Evolutionary conservation across 495 filamentous ascomycete species (phyloP), one percentile per base, ranked within the genome.

Genomic region (Diplogelasinospora grovesii): DNA sequence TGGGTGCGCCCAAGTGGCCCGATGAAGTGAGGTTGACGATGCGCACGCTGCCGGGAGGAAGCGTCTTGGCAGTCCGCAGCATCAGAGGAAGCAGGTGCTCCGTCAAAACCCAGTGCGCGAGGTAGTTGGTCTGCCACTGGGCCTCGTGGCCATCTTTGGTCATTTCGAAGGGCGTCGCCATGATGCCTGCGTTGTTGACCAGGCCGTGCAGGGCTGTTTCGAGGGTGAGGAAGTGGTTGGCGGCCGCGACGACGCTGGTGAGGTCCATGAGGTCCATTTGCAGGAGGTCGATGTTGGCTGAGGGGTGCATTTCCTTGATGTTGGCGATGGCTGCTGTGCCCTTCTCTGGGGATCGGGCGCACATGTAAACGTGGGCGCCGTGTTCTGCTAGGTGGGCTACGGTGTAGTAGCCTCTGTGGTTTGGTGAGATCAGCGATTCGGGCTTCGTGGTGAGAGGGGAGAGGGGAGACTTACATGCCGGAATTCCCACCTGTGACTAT

Each of bases 61-160:
- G 42, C 8, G 45, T 36, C 33, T 52, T 42, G 21, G 59, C 44
- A 2, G 57, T 65, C n/a, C 16, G 39, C 27, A 48, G 43, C 48
- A 68, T 47, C 21, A 58, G 50, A 18, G 66, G 65, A 21, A 74
- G 55, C 0, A 68, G 57, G 23, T 62, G 56, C 5, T 53, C 37
- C 8, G 65, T 63, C 0, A 74, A 50, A 11, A 71, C 56, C 56
- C 53, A 67, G 47, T 69, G 68, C 11, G 61, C 46, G 23, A 70
- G 57, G 44, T 70, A 65, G 36, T 70, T 73, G 32, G 65, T 71
- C 44, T 70, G 44, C 32, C 34, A 70, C 40, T 77, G 68, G 0
- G 56, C 54, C 48, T 77, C 72, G 50, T 66, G 63, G n/a, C 66
- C 68, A 39, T 77, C 70, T 16, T 39, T 47, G 4, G 65, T 75